phyloP scores from a whole-genome alignment of 345 rosid genomes.

The Camelina hispida region DNA sequence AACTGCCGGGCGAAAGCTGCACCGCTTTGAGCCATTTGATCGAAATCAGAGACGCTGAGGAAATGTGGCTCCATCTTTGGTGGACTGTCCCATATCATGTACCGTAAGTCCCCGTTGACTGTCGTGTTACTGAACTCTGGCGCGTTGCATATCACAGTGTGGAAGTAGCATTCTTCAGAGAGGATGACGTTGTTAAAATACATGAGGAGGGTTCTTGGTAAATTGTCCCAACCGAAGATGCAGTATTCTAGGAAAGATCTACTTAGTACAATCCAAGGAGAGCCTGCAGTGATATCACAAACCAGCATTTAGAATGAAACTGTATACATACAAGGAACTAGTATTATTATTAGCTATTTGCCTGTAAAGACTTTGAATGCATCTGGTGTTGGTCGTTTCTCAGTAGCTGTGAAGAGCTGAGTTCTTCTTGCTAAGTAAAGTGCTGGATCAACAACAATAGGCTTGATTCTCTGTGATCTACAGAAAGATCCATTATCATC shows the following conservation, averaged over 20 bases:
- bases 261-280: constrained; percentile 86
- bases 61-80: constrained; percentile 94
- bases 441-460: constrained; percentile 91
- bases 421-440: constrained; percentile 86
- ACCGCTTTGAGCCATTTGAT: constrained; percentile 81
- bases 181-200: constrained; percentile 85
- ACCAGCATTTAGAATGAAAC: constrained; percentile 31
- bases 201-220: constrained; percentile 91
- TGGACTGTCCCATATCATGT: constrained; percentile 96
- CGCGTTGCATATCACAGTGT: constrained; percentile 88
- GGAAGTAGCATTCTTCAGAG: constrained; percentile 92
- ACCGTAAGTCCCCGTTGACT: constrained; percentile 81
- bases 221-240: constrained; percentile 94
- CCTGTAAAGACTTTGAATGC: constrained; percentile 95
- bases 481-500: constrained; percentile 33
- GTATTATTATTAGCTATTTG: constrained; percentile 34
- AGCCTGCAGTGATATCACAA: constrained; percentile 64
- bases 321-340: not conserved
- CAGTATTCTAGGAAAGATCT: constrained; percentile 87
- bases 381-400: constrained; percentile 79
- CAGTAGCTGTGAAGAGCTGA: constrained; percentile 85
- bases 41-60: constrained; percentile 65
- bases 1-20: constrained; percentile 91
- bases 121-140: constrained; percentile 85
- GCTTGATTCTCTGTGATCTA: constrained; percentile 82